Base-by-base conservation (phyloP, 1,139 yeast species). In the Pichia sp. region DNA sequence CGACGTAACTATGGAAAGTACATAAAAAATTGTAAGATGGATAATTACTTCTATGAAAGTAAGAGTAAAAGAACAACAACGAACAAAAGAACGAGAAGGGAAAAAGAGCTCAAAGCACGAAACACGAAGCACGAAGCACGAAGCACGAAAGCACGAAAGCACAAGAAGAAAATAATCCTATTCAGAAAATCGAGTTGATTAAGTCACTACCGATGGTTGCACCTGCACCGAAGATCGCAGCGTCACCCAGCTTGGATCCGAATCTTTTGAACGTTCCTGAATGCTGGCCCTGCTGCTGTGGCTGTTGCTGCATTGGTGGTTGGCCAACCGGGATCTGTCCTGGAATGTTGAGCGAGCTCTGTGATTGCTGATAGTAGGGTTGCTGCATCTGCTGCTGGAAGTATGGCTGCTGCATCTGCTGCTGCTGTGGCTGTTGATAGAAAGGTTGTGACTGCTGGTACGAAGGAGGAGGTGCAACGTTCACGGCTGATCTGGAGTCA, bases 191-290 rank as follows among this genome's bases (percentile, higher is more conserved):
- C 47, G 90, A 82, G 72, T 92, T 86, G 59, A 93, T 90, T 54
- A 93, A 62, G 66, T 92, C 93, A 51, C 93, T 79, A 65, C 99
- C 98, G 54, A 92, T 77, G 1, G 97, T 87, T 45, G 98, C 97
- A 76, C 99, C 99, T 23, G 97, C 98, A 71, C 98, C 98, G 63
- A 90, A 92, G 57, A 92, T 82, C 32, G 95, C 95, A 6, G 97
- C 97, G 64, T 90, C 85, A 53, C 97, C 97, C 54, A 92, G 75
- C 71, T 88, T 86, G 56, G 88, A 77, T 19, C 97, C 97, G 64
- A 89, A 82, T 68, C 80, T 85, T 69, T 80, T 83, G 54, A 87
- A 67, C 7, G 73, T 73, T 36, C 52, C 58, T n/a, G 57, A 59
- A 43, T 56, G 57, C n/a, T 51, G 54, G 40, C 55, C 60, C 29